Conservation (phyloP, 2,329 filamentous ascomycete species). For the Sporothrix inflata region DNA sequence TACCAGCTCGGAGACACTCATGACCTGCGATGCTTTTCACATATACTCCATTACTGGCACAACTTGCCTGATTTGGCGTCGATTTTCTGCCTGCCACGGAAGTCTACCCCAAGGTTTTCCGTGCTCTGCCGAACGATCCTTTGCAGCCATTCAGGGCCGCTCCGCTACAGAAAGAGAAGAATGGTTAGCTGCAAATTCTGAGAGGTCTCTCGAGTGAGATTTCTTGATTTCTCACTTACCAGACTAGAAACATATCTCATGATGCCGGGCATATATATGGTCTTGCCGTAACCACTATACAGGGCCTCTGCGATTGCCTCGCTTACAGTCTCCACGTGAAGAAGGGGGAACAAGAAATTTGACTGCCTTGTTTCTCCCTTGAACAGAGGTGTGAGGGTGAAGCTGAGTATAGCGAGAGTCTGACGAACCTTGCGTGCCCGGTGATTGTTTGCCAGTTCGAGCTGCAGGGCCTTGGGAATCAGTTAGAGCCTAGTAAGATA, state of each 20-base stretch:
- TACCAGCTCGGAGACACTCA: too few species aligned
- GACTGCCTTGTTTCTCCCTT: constrained; percentile 5
- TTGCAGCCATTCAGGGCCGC: background rate
- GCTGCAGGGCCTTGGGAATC: background rate
- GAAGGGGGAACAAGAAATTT: background rate
- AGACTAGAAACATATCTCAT: constrained; percentile 6
- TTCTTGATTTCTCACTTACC: background rate
- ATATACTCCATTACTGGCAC: background rate
- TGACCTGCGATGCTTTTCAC: too few species aligned
- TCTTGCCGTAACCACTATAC: constrained; percentile 11
- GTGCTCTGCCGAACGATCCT: background rate
- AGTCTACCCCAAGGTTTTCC: background rate
- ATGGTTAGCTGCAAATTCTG: too few species aligned
- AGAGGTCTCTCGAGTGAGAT: too few species aligned
- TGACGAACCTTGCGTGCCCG: background rate
- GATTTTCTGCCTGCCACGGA: constrained; percentile 10
- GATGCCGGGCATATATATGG: constrained; percentile 6
- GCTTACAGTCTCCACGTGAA: background rate
- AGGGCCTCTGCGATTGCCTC: background rate
- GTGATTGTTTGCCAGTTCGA: background rate
- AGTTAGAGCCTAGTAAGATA: too few species aligned
- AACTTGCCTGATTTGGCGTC: background rate
- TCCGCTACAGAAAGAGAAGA: background rate
- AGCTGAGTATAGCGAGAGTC: background rate
- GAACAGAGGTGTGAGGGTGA: background rate